A percentile compares a stretch with the other conserved stretches of the same genome.
These are phyloP conservation scores for Oryza coarctata DNA, from an alignment of 176 grass and related monocot species.

Conservation along the genomic window DNA sequence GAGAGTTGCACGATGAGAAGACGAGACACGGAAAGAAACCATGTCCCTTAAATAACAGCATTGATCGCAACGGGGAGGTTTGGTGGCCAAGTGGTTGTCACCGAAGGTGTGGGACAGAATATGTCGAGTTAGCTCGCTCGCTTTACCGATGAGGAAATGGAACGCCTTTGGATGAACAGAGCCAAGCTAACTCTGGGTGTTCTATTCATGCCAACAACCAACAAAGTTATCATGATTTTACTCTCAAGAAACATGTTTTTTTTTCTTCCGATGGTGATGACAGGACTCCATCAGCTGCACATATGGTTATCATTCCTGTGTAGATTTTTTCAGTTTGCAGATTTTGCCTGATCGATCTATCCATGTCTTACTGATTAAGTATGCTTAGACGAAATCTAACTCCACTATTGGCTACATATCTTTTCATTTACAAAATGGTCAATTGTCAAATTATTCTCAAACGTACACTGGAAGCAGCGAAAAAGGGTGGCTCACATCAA, in stretches of 20 bases:
- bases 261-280: conserved; percentile 19
- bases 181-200: not conserved
- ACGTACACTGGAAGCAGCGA: not conserved
- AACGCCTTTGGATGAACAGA: conserved; percentile 20
- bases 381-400: not conserved
- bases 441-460: conserved; percentile 1
- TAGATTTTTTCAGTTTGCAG: not conserved
- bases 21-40: conserved; percentile 10
- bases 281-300: not conserved
- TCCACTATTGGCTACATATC: not conserved
- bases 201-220: conserved; percentile 24
- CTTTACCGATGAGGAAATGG: conserved; percentile 49
- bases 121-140: conserved; percentile 16
- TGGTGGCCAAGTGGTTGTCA: conserved; percentile 41
- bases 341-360: not conserved
- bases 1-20: conserved; percentile 13
- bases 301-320: not conserved
- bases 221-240: conserved; percentile 25
- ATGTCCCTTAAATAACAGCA: conserved; percentile 43
- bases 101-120: conserved; percentile 34
- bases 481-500: conserved; percentile 37
- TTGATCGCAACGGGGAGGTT: conserved; percentile 16
- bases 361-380: not conserved
- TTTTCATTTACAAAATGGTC: conserved; percentile 8
- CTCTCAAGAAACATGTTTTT: conserved; percentile 13